Percentiles rank a stretch among this genome's conserved stretches.
phyloP scores from a whole-genome alignment of 192 early-diverging fungal genomes.

The Umbelopsis sp. region DNA sequence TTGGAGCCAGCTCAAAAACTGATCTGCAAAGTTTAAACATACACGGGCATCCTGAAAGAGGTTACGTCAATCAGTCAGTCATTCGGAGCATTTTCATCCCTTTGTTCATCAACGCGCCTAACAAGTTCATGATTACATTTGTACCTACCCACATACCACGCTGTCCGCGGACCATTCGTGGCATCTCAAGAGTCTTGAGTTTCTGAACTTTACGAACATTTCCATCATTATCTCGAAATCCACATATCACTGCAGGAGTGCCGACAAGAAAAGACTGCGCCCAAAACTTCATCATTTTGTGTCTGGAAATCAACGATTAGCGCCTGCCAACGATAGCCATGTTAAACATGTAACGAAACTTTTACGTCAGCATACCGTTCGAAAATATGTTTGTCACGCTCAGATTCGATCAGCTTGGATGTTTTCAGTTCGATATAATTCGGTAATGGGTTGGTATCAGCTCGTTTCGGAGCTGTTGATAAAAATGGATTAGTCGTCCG shows the following conservation, averaged over 20 bases:
- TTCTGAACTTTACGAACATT: conserved; percentile 54
- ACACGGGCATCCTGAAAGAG: conserved; percentile 64
- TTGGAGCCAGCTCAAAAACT: conserved; percentile 56
- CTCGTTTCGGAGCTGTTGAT: neutral
- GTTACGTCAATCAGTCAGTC: neutral
- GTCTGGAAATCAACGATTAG: conserved; percentile 32
- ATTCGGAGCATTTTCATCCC: neutral
- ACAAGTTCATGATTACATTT: neutral
- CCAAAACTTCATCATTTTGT: conserved; percentile 91
- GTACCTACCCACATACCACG: conserved; percentile 67
- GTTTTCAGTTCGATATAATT: conserved; percentile 93
- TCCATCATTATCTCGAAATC: conserved; percentile 82
- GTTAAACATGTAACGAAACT: neutral
- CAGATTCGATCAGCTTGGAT: conserved; percentile 57
- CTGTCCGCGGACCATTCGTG: conserved; percentile 71
- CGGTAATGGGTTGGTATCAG: conserved; percentile 48
- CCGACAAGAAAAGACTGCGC: conserved; percentile 93
- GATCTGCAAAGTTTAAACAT: conserved; percentile 84
- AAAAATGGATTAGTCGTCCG: neutral
- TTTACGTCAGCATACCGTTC: conserved; percentile 50
- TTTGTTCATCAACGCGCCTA: too few relatives aligned
- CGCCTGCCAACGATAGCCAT: neutral
- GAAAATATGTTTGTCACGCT: conserved; percentile 54
- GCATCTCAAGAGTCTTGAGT: conserved; percentile 80
- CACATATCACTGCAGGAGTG: conserved; percentile 79